A percentile compares a stretch with the other conserved stretches of the same genome.
Conservation (phyloP, 768 basidiomycete species). For the Suillus subalutaceus region DNA sequence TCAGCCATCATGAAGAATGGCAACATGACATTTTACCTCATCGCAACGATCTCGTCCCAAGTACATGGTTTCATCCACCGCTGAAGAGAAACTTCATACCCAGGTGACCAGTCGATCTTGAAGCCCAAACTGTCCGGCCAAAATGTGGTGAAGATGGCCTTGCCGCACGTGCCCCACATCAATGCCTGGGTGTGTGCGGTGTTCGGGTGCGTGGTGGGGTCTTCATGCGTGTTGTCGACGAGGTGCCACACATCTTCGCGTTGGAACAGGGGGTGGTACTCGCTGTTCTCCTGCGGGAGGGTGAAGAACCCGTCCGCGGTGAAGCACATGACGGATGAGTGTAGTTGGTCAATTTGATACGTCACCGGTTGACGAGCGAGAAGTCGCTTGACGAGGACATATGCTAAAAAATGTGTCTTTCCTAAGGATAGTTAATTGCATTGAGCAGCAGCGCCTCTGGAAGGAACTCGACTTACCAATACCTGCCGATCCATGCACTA, state of each 20-base stretch:
- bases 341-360: not conserved
- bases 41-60: not conserved
- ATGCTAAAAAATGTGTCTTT: conserved; percentile 4
- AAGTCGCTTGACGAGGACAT: not conserved
- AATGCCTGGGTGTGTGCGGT: not conserved
- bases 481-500: not conserved
- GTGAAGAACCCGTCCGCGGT: not conserved
- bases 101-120: conserved; percentile 1
- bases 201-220: not conserved
- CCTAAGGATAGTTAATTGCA: not conserved
- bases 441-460: not conserved
- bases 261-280: conserved; percentile 2
- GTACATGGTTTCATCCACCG: not conserved
- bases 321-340: conserved; percentile 1
- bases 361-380: conserved; percentile 6
- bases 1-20: not conserved
- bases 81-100: conserved; percentile 3
- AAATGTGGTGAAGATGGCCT: conserved; percentile 2
- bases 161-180: conserved; percentile 2
- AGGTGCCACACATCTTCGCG: conserved; percentile 4
- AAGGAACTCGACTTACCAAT: not conserved
- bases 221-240: not conserved
- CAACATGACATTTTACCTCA: not conserved
- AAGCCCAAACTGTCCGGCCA: conserved; percentile 1
- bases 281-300: not conserved